A percentile compares a stretch with the other conserved stretches of the same genome.
These are phyloP conservation scores for Neurospora sp. DNA, from an alignment of 495 filamentous ascomycete genomes.

Conservation along the genomic window DNA sequence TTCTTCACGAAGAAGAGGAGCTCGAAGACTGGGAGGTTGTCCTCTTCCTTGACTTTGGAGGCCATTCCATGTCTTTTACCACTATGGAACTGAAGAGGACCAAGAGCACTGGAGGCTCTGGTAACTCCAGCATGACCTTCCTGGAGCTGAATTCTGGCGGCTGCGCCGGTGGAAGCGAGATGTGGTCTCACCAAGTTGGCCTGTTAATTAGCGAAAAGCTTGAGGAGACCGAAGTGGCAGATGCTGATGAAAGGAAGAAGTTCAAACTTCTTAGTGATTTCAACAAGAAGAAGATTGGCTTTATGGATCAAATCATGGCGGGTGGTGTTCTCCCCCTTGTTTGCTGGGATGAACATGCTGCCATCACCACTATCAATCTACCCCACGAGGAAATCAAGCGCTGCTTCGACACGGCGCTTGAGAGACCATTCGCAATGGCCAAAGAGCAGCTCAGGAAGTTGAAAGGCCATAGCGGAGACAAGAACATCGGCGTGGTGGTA, in stretches of 20 bases:
- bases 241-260: background rate
- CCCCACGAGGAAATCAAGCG: background rate
- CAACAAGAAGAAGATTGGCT: background rate
- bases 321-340: background rate
- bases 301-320: background rate
- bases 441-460: background rate
- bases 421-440: background rate
- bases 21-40: slow-evolving; percentile 2
- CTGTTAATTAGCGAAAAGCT: background rate
- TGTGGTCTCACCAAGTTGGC: slow-evolving; percentile 4
- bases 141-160: background rate
- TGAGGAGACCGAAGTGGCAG: background rate
- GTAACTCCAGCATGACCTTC: background rate
- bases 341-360: background rate
- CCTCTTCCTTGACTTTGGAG: slow-evolving; percentile 6
- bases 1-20: background rate
- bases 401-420: background rate
- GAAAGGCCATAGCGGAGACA: background rate
- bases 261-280: background rate
- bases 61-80: slow-evolving; percentile 2
- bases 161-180: slow-evolving; percentile 2
- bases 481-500: slow-evolving; percentile 3
- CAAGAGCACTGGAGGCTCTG: background rate
- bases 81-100: background rate
- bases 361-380: background rate